Conservation (phyloP, 2,329 filamentous ascomycete species). For the Ilyonectria sp. region DNA sequence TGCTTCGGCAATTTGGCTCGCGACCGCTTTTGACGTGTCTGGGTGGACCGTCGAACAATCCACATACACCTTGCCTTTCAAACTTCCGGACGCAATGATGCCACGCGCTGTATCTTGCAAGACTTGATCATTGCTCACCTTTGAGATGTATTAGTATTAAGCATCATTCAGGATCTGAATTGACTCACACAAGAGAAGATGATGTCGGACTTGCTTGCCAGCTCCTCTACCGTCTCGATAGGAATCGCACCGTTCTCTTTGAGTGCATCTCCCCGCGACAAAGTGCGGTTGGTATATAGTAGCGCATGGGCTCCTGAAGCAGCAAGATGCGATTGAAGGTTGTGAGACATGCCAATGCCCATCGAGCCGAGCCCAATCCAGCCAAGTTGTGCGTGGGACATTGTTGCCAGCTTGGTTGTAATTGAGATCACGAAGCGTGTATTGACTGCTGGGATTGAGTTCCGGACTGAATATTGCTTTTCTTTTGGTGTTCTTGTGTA, state of each 20-base stretch:
- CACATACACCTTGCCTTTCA: conserved; percentile 39
- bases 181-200: conserved; percentile 58
- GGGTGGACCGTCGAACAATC: conserved; percentile 49
- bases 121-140: conserved; percentile 24
- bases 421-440: not conserved
- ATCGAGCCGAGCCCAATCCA: conserved; percentile 59
- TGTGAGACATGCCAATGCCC: conserved; percentile 60
- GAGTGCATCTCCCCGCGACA: conserved; percentile 55
- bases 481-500: not conserved
- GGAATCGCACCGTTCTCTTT: conserved; percentile 52
- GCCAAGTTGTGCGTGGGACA: conserved; percentile 19
- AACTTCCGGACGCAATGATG: conserved; percentile 15
- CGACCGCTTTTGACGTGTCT: conserved; percentile 50
- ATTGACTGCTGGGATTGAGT: not conserved
- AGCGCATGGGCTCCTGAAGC: conserved; percentile 51
- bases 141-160: not conserved
- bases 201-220: conserved; percentile 55
- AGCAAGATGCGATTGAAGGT: conserved; percentile 57
- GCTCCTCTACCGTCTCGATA: conserved; percentile 52
- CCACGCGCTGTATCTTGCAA: conserved; percentile 12
- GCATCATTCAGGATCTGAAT: not conserved
- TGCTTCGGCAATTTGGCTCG: conserved; percentile 31
- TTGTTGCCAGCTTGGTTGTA: not conserved
- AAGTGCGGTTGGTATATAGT: conserved; percentile 57
- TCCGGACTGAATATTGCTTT: no score